Base-by-base conservation (phyloP, 1,284 basidiomycete species). In the Malassezia equina region DNA sequence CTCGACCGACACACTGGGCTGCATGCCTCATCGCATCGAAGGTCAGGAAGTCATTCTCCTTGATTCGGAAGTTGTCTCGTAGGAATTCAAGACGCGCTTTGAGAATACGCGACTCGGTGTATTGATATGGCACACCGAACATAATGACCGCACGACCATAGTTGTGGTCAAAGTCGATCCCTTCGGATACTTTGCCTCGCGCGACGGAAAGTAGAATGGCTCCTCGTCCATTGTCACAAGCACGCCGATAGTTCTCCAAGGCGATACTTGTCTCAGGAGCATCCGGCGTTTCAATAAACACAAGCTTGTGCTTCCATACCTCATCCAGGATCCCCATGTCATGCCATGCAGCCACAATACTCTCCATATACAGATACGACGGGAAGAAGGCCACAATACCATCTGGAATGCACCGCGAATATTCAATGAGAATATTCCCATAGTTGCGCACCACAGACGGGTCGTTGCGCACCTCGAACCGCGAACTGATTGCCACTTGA, bases 381-480 rank as follows among this genome's bases (percentile, higher is more conserved):
- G 94, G 94, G 78, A 99, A 99, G 81, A 99, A 99, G 7, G 91
- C 93, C 29, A 96, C 94, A 59, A 99, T 88, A n/a, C 94, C 94
- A 76, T 99, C 94, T 6, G 94, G 94, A 0, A 98, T 90, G 51
- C 89, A 90, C 75, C 91, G 93, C 76, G 88, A 88, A 78, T 95
- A 95, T 76, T 99, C 94, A 67, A 96, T 85, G 32, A 99, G 82
- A 75, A 99, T 95, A 71, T 86, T 94, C 32, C 94, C 94, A 73
- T 96, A 99, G 76, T 99, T 98, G 58, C 94, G 83, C 52, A 98
- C 94, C 21, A 99, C 94, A 2, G 94, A 91, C 5, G 94, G 94
- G 75, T 99, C 94, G 76, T 99, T 99, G 65, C 94, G 82, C 51
- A 99, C 94, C 79, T 98, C 94, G 77, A 99, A 98, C 23, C 94